A percentile compares a stretch with the other conserved stretches of the same genome.
phyloP scores from a whole-genome alignment of 164 flowering plant genomes.

The Dillenia turbinata region DNA sequence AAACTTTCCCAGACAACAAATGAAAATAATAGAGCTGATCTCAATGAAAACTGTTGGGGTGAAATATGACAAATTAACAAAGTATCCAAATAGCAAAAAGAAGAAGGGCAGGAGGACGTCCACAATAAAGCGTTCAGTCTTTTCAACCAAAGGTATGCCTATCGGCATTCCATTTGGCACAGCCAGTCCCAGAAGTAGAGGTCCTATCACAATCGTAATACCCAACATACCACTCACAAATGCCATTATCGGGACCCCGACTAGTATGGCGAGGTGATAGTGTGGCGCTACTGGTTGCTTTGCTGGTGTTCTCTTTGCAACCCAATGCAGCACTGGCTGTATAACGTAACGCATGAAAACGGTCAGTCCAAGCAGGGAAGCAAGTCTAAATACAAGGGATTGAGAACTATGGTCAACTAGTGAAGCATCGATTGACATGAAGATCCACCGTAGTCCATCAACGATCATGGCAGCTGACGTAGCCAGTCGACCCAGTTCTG shows the following conservation, averaged over 20 bases:
- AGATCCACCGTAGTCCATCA: neutral
- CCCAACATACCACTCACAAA: neutral
- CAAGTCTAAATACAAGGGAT: no score
- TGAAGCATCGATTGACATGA: no score
- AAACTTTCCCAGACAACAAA: neutral
- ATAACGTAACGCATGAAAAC: neutral
- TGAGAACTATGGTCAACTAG: no score
- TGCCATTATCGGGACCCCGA: neutral
- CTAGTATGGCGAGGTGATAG: neutral
- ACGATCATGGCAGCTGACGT: neutral
- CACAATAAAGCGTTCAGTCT: neutral
- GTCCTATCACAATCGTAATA: neutral
- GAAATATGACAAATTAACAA: neutral
- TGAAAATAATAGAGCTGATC: neutral
- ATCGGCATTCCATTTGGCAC: conserved; percentile 1
- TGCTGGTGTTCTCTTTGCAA: neutral
- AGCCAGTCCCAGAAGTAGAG: neutral
- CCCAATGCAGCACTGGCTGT: neutral
- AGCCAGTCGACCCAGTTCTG: conserved; percentile 1
- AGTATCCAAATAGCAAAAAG: neutral
- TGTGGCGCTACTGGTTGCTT: neutral
- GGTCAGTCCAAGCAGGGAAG: no score
- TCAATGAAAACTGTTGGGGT: neutral
- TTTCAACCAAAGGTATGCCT: neutral
- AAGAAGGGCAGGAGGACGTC: neutral